Percentiles rank a stretch among this genome's conserved stretches.
phyloP scores from a whole-genome alignment of 148 eudicot species.

The Spergularia bocconei region DNA sequence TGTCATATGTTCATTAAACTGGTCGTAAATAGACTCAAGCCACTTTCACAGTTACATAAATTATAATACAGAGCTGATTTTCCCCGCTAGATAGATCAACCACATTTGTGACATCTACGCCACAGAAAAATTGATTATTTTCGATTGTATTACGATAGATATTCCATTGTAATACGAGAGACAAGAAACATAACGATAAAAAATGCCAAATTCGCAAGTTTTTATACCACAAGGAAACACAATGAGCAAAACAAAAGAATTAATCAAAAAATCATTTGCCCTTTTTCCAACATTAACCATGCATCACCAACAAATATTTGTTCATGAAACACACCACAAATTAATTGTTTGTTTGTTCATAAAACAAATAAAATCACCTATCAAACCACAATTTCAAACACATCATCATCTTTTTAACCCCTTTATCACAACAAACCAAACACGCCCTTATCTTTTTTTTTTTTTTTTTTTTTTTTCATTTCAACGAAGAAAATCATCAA shows the following conservation, averaged over 20 bases:
- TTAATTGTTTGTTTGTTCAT: not conserved
- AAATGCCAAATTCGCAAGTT: not conserved
- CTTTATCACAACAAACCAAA: not conserved
- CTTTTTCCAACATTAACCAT: too few relatives aligned
- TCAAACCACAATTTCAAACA: slow-evolving; percentile 13
- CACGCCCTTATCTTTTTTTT: too few relatives aligned
- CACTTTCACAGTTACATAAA: too few relatives aligned
- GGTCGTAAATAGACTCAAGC: too few relatives aligned
- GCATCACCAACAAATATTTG: not conserved
- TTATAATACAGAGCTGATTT: too few relatives aligned
- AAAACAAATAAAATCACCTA: slow-evolving; percentile 3
- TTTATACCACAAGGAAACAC: not conserved
- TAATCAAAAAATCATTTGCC: too few relatives aligned
- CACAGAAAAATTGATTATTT: not conserved
- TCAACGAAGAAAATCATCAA: not conserved
- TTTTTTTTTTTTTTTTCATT: too few relatives aligned
- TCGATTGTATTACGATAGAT: not conserved
- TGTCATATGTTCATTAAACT: too few relatives aligned
- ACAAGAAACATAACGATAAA: not conserved
- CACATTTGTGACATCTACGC: too few relatives aligned
- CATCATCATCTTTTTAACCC: not conserved
- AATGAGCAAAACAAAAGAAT: not conserved
- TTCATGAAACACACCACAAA: slow-evolving; percentile 10
- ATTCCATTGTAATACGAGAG: not conserved
- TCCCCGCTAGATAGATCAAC: too few relatives aligned